A percentile compares a stretch with the other conserved stretches of the same genome.
Evolutionary conservation across 1,284 basidiomycete species (phyloP).

Genomic region (Moesziomyces parantarcticus): DNA sequence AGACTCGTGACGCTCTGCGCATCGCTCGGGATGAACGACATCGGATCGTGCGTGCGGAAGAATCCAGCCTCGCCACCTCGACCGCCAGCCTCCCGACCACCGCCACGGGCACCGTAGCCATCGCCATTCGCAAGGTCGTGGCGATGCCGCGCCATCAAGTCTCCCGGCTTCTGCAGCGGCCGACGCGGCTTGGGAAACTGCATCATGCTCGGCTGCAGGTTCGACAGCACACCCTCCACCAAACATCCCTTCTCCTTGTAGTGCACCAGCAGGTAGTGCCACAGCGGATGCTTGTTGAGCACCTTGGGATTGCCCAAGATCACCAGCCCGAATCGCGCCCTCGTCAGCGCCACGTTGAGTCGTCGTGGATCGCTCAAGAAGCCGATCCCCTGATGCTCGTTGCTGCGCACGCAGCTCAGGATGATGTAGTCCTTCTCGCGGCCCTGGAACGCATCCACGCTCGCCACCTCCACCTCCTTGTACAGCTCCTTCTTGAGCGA

Average conservation of each 20-base stretch:
- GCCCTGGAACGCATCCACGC: constrained; percentile 99
- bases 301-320: constrained; percentile 99
- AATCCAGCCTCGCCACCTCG: constrained; percentile 84
- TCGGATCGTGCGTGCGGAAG: constrained; percentile 92
- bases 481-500: constrained; percentile 98
- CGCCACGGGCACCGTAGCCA: constrained; percentile 12
- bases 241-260: constrained; percentile 96
- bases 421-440: constrained; percentile 99
- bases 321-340: constrained; percentile 97
- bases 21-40: constrained; percentile 93
- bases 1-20: constrained; percentile 58
- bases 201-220: constrained; percentile 97
- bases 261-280: constrained; percentile 97
- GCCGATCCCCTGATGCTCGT: constrained; percentile 99
- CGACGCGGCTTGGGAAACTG: constrained; percentile 75
- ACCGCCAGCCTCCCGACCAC: constrained; percentile 13
- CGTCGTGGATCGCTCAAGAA: constrained; percentile 98
- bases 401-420: constrained; percentile 96
- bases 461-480: constrained; percentile 98
- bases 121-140: constrained; percentile 39
- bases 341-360: constrained; percentile 94
- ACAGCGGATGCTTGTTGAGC: constrained; percentile 86
- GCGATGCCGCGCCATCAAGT: constrained; percentile 59
- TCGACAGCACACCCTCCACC: constrained; percentile 95
- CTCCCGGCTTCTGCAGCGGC: constrained; percentile 61